Base-by-base conservation (phyloP, 768 basidiomycete genomes). In the Boletus vermiculosoides region DNA sequence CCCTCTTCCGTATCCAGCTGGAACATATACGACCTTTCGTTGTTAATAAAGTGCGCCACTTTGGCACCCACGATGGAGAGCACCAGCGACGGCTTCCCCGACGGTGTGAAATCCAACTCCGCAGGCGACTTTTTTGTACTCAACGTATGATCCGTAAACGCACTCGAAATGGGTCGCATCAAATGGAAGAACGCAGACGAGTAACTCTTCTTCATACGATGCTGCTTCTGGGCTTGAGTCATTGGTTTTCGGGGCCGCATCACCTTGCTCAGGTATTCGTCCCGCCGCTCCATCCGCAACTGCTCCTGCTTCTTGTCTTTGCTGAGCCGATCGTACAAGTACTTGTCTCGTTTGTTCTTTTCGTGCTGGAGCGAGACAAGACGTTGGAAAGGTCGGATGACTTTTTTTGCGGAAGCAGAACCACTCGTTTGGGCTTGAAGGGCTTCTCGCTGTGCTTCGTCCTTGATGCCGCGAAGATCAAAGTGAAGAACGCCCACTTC, bases 91-190 rank as follows among this genome's bases (percentile, higher is more conserved):
- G 90, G 90, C 68, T 92, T 93, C 31, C 83, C 80, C n/a, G 78
- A 77, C 0, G 90, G 80, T 8, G 74, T 61, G 63, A 93, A 93
- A 66, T 93, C 89, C 51, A 94, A 75, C 63, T 94, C 90, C 0
- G 82, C 80, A 1, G 88, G 78, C 1, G 87, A 87, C 56, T 80
- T 82, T 69, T 83, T 86, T 57, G 75, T 47, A 10, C 60, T 52
- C 52, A 72, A 51, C 28, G 79, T 77, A 48, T 88, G 86, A 45
- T 86, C 82, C 20, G 84, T 84, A 66, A 93, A 93, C 2, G 92
- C 92, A 58, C 84, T 92, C 16, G 92, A 94, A 50, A 92, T 85
- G 2, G 91, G 92, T n/a, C 91, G 82, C 86, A 92, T 92, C 74
- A 92, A 79, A 63, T 85, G 87, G 73, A 92, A 80, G 71, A 93